phyloP scores from a whole-genome alignment of 2,329 filamentous ascomycete genomes.

The Amylocarpus encephaloides region DNA sequence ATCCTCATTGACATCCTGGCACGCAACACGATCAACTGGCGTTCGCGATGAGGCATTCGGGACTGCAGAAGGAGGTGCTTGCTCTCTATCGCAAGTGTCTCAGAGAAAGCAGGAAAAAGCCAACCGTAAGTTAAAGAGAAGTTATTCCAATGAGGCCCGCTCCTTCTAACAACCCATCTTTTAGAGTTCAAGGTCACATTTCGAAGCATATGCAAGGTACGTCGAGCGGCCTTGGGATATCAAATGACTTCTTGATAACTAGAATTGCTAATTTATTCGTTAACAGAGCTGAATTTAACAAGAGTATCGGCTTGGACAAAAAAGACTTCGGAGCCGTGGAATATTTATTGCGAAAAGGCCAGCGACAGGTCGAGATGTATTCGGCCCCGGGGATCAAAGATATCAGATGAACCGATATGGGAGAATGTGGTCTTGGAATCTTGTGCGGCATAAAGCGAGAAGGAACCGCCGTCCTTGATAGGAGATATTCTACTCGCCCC shows the following conservation, averaged over 20 bases:
- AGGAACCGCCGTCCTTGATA: conserved; percentile 8
- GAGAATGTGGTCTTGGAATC: background rate
- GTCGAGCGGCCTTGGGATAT: conserved; percentile 15
- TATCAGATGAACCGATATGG: conserved; percentile 35
- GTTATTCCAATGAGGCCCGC: background rate
- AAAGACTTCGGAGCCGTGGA: conserved; percentile 67
- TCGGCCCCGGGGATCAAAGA: conserved; percentile 58
- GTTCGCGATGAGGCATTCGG: conserved; percentile 56
- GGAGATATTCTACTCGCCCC: background rate
- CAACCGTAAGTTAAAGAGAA: conserved; percentile 46
- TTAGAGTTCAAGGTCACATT: conserved; percentile 53
- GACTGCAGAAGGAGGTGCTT: conserved; percentile 84
- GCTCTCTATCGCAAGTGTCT: conserved; percentile 82
- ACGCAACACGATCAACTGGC: background rate
- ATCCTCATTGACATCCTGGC: conserved; percentile 4
- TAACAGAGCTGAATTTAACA: conserved; percentile 67
- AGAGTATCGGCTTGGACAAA: conserved; percentile 51
- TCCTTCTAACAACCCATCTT: background rate
- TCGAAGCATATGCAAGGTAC: conserved; percentile 58
- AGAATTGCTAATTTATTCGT: conserved; percentile 3
- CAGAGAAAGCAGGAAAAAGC: conserved; percentile 74
- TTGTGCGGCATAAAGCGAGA: conserved; percentile 1
- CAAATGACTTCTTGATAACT: background rate
- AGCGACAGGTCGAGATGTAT: conserved; percentile 61
- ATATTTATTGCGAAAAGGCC: conserved; percentile 60